Percentiles rank a stretch among this genome's conserved stretches.
Evolutionary conservation across 83 land plant species (phyloP).

Genomic region (Picea abies): DNA sequence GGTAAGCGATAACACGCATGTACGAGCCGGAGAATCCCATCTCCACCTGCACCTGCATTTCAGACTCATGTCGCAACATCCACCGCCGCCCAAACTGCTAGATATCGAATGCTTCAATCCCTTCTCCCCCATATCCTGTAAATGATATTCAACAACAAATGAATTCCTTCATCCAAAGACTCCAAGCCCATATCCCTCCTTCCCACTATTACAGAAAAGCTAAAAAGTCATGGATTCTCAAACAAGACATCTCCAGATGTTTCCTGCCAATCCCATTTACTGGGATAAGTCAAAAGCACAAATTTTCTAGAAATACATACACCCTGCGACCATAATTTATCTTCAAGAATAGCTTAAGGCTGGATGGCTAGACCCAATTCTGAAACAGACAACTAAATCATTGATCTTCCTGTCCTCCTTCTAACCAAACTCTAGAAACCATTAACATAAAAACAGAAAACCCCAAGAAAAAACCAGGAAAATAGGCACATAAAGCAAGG

Average conservation of each 20-base stretch:
- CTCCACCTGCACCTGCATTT: slow-evolving; percentile 52
- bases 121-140: slow-evolving; percentile 32
- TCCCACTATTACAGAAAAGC: background rate
- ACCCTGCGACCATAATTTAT: background rate
- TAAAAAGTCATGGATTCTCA: background rate
- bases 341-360: too few relatives aligned
- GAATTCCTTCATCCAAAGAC: background rate
- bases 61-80: slow-evolving; percentile 41
- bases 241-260: background rate
- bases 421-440: background rate
- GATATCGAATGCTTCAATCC: slow-evolving; percentile 14
- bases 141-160: slow-evolving; percentile 7
- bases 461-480: too few relatives aligned
- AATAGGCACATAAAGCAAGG: too few relatives aligned
- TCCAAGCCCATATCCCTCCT: background rate
- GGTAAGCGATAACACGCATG: slow-evolving; percentile 35
- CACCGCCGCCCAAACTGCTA: slow-evolving; percentile 17
- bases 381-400: background rate
- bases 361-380: background rate
- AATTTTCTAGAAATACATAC: slow-evolving; percentile 3
- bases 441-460: too few relatives aligned
- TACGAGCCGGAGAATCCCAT: slow-evolving; percentile 28
- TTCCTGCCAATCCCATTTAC: slow-evolving; percentile 4
- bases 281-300: background rate
- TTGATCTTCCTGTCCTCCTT: background rate